phyloP scores from a whole-genome alignment of 2,329 filamentous ascomycete genomes.

The Colletotrichum orbiculare region DNA sequence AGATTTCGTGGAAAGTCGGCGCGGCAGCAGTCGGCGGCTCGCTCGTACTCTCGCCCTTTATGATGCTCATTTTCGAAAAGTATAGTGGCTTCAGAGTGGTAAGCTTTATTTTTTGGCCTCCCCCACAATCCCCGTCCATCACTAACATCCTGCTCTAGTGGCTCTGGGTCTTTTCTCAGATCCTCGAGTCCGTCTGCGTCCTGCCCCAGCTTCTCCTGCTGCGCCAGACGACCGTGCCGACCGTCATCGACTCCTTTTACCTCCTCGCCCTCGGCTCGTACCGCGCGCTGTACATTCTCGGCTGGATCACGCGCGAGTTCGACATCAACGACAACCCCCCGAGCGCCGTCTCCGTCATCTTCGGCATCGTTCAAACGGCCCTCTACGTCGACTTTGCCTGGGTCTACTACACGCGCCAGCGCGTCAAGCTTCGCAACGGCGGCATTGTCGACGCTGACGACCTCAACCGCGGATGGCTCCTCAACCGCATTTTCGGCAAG shows the following conservation, averaged over 20 bases:
- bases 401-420: slow-evolving; percentile 94
- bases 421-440: slow-evolving; percentile 90
- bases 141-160: slow-evolving; percentile 62
- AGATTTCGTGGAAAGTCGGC: slow-evolving; percentile 94
- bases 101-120: slow-evolving; percentile 40
- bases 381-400: slow-evolving; percentile 95
- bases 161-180: slow-evolving; percentile 88
- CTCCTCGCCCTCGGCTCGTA: slow-evolving; percentile 89
- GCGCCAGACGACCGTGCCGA: slow-evolving; percentile 93
- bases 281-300: slow-evolving; percentile 88
- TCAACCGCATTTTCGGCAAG: slow-evolving; percentile 80
- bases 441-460: slow-evolving; percentile 93
- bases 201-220: slow-evolving; percentile 92
- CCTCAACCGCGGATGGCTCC: slow-evolving; percentile 84
- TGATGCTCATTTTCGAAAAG: slow-evolving; percentile 73
- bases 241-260: slow-evolving; percentile 97
- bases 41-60: slow-evolving; percentile 76
- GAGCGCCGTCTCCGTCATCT: slow-evolving; percentile 81
- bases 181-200: slow-evolving; percentile 91
- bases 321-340: slow-evolving; percentile 69
- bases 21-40: slow-evolving; percentile 74
- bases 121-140: neutral
- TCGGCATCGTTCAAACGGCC: slow-evolving; percentile 88
- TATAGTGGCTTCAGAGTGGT: slow-evolving; percentile 64
- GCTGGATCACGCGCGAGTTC: slow-evolving; percentile 82